Evolutionary conservation across 805 yeast genomes (phyloP).

Genomic region (Myxozyma vanderwaltii): DNA sequence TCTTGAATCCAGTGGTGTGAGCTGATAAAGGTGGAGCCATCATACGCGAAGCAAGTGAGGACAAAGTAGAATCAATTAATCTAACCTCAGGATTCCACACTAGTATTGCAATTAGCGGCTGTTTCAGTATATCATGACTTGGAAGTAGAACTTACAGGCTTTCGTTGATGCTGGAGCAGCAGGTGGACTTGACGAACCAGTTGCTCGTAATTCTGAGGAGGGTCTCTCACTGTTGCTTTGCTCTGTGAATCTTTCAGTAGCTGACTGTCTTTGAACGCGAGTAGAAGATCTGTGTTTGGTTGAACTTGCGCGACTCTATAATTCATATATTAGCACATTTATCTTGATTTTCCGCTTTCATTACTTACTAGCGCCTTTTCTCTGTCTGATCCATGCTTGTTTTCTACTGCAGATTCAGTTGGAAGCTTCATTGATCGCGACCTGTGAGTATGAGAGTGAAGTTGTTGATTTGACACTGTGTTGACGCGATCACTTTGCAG

Average conservation of each 20-base stretch:
- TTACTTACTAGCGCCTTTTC: slow-evolving; percentile 4
- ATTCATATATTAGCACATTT: not conserved
- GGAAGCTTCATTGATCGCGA: slow-evolving; percentile 8
- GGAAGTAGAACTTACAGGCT: not conserved
- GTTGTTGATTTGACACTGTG: slow-evolving; percentile 8
- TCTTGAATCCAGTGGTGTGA: slow-evolving; percentile 5
- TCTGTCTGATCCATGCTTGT: not conserved
- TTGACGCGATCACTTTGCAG: slow-evolving; percentile 26
- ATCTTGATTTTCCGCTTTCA: not conserved
- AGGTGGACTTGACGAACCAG: not conserved
- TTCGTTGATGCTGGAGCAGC: not conserved
- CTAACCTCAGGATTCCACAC: slow-evolving; percentile 24
- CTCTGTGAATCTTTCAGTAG: not conserved
- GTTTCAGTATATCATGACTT: not conserved
- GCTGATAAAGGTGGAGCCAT: slow-evolving; percentile 23
- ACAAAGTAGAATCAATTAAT: slow-evolving; percentile 13
- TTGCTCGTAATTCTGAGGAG: not conserved
- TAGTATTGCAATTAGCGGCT: not conserved
- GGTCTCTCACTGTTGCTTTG: not conserved
- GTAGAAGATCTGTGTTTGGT: slow-evolving; percentile 20
- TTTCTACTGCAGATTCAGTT: not conserved
- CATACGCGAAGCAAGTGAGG: slow-evolving; percentile 22
- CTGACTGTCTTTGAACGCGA: slow-evolving; percentile 2
- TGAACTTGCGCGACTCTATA: slow-evolving; percentile 10
- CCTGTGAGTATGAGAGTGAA: slow-evolving; percentile 5